phyloP scores from a whole-genome alignment of 2,329 filamentous ascomycete species.

The Erysiphe pulchra region DNA sequence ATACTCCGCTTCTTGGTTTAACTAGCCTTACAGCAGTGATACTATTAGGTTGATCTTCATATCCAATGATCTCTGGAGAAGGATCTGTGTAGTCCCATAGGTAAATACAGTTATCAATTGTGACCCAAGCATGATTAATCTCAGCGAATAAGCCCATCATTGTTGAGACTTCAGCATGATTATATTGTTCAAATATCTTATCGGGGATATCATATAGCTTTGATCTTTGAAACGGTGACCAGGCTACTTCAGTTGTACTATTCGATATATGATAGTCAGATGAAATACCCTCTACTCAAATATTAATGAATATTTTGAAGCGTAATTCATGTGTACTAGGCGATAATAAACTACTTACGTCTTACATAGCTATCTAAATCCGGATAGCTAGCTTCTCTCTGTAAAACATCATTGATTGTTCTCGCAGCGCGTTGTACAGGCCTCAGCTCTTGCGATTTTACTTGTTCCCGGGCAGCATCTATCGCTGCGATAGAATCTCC shows the following conservation, averaged over 20 bases:
- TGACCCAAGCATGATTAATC: conserved; percentile 83
- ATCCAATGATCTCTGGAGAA: conserved; percentile 78
- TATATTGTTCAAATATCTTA: conserved; percentile 77
- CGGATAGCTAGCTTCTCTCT: conserved; percentile 56
- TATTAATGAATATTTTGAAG: background rate
- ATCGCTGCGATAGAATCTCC: background rate
- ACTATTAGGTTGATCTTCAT: conserved; percentile 65
- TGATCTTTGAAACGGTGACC: conserved; percentile 73
- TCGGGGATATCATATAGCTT: conserved; percentile 80
- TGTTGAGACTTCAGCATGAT: conserved; percentile 66
- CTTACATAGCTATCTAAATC: conserved; percentile 74
- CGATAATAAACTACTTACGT: conserved; percentile 31
- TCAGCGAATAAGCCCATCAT: conserved; percentile 88
- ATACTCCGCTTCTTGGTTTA: conserved; percentile 64
- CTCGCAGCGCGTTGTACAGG: conserved; percentile 58
- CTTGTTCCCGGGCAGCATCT: conserved; percentile 1
- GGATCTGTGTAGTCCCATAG: conserved; percentile 92
- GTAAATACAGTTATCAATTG: conserved; percentile 87
- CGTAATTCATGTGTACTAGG: conserved; percentile 4
- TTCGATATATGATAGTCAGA: conserved; percentile 68
- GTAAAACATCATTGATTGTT: conserved; percentile 58
- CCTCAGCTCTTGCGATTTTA: conserved; percentile 21
- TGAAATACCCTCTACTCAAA: conserved; percentile 48
- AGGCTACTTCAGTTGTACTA: conserved; percentile 31
- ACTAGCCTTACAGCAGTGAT: conserved; percentile 84